Evolutionary conservation across 2,329 filamentous ascomycete species (phyloP).

Genomic region (Colletotrichum sp.): DNA sequence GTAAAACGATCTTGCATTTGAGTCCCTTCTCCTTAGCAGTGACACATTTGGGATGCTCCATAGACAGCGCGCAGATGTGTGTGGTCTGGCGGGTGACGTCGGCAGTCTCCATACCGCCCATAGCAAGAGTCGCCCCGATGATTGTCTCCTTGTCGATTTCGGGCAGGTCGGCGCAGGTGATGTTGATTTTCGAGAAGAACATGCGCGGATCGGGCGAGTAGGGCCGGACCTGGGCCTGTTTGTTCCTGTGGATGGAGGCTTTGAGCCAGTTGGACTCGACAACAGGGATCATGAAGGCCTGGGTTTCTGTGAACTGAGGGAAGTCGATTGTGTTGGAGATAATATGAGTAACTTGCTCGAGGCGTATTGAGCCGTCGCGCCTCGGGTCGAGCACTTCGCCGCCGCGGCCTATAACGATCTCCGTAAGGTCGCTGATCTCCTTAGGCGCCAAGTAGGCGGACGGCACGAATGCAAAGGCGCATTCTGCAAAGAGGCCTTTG

Average conservation of each 20-base stretch:
- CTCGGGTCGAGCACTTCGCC: slow-evolving; percentile 52
- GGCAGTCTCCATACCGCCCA: slow-evolving; percentile 82
- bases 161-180: slow-evolving; percentile 86
- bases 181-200: slow-evolving; percentile 84
- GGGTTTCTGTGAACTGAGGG: slow-evolving; percentile 78
- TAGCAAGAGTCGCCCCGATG: slow-evolving; percentile 83
- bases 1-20: slow-evolving; percentile 83
- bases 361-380: slow-evolving; percentile 52
- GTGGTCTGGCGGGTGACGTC: slow-evolving; percentile 78
- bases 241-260: slow-evolving; percentile 70
- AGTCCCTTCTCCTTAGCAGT: slow-evolving; percentile 68
- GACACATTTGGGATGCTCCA: slow-evolving; percentile 75
- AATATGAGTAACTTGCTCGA: slow-evolving; percentile 59
- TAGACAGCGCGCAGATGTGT: slow-evolving; percentile 83
- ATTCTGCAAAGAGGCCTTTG: slow-evolving; percentile 45
- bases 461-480: slow-evolving; percentile 50
- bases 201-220: slow-evolving; percentile 90
- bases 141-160: slow-evolving; percentile 90
- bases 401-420: slow-evolving; percentile 52
- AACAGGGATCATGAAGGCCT: slow-evolving; percentile 81
- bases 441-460: slow-evolving; percentile 44
- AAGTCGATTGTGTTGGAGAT: slow-evolving; percentile 85
- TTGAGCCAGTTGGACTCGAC: slow-evolving; percentile 84
- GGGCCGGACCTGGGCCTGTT: slow-evolving; percentile 78
- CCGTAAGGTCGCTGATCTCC: slow-evolving; percentile 47